Base-by-base conservation (phyloP, 1,284 basidiomycete species). In the Athelia psychrophila region DNA sequence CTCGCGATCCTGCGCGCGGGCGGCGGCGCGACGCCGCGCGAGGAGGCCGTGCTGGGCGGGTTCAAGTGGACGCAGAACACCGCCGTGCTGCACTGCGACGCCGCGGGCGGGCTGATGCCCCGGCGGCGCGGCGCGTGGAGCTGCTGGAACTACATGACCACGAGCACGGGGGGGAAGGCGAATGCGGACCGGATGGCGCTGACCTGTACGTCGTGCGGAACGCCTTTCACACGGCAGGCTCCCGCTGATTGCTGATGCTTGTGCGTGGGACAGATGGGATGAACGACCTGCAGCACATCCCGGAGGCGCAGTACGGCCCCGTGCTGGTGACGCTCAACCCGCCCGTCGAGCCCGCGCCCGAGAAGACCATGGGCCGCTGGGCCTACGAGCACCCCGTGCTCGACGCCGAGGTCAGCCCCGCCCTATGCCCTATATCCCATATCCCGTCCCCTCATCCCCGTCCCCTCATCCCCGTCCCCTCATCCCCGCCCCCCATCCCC, bases 321-420 rank as follows among this genome's bases (percentile, higher is more conserved):
- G 78, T 93, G 5, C 74, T 92, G n/a, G 84, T 90, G 4, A 93
- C 91, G 2, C 77, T 91, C 52, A 91, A 91, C 65, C 82, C 88
- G 2, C 85, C 83, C 0, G 80, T 83, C 58, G 79, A 83, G 51
- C 83, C 87, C n/a, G 69, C 74, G 5, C 63, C 71, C 2, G 68
- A 71, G 18, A 78, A 73, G 20, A 65, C 80, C 3, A 67, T 77
- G 22, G 81, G 81, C 2, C 67, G 75, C 47, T 89, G 79, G 70
- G 62, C 70, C 30, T 93, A 92, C 67, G 79, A 84, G 44, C 91
- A 91, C 60, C 87, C 88, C 1, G 74, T 88, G 42, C 75, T 86
- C 44, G 76, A 81, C 62, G 53, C 68, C 22, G 61, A 73, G 64
- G 78, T 79, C 56, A 49, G 67, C 54, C n/a, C n/a, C n/a, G n/a